Percentiles rank a stretch among this genome's conserved stretches.
These are phyloP conservation scores for Areca catechu DNA, from an alignment of 176 grass and related monocot species.

Conservation along the genomic window DNA sequence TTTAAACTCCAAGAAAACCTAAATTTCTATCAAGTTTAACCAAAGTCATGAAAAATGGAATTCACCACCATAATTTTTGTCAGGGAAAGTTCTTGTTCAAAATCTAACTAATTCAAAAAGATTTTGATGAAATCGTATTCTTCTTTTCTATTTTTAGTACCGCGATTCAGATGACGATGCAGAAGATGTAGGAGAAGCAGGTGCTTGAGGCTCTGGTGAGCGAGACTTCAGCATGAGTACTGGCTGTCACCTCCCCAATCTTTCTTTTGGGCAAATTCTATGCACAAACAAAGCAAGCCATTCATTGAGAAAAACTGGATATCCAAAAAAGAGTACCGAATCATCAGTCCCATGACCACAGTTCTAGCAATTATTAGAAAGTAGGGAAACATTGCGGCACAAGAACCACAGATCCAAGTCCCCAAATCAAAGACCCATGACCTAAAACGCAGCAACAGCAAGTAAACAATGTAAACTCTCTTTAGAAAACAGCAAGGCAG, in stretches of 20 bases:
- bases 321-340: too few relatives aligned
- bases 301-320: too few relatives aligned
- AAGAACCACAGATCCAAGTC: too few relatives aligned
- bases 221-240: constrained; percentile 43
- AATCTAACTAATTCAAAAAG: constrained; percentile 1
- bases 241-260: constrained; percentile 7
- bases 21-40: background rate
- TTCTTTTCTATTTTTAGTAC: constrained; percentile 19
- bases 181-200: constrained; percentile 51
- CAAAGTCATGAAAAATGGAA: background rate
- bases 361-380: too few relatives aligned
- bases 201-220: constrained; percentile 29
- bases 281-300: too few relatives aligned
- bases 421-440: too few relatives aligned
- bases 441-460: too few relatives aligned
- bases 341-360: too few relatives aligned
- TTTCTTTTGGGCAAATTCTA: constrained; percentile 1
- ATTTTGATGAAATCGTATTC: background rate
- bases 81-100: background rate
- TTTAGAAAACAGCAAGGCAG: too few relatives aligned
- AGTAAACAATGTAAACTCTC: too few relatives aligned
- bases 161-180: constrained; percentile 68
- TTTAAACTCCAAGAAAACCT: too few relatives aligned
- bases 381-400: too few relatives aligned
- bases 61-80: background rate